Conservation (phyloP, 441 rosid genomes). For the Aleurites moluccanus region DNA sequence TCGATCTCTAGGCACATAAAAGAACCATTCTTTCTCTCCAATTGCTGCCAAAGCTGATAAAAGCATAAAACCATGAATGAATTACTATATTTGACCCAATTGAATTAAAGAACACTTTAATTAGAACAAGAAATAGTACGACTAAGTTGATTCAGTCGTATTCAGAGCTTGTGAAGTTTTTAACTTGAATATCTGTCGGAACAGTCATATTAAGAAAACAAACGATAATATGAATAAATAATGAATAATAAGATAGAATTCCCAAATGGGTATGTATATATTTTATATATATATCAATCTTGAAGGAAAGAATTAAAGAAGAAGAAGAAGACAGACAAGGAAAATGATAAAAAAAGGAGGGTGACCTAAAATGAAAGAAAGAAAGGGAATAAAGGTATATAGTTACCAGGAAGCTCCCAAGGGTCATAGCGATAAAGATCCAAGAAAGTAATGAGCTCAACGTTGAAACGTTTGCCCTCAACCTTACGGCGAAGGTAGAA, state of each 20-base stretch:
- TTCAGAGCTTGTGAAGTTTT: no score
- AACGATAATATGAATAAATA: background rate
- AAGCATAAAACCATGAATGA: no score
- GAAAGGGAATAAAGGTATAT: conserved; percentile 18
- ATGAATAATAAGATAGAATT: background rate
- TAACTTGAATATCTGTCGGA: no score
- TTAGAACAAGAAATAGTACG: background rate
- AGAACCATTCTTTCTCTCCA: conserved; percentile 99
- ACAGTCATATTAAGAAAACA: no score
- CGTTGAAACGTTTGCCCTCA: conserved; percentile 98
- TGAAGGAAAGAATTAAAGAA: background rate
- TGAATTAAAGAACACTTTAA: background rate
- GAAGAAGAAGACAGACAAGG: background rate
- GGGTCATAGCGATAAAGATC: conserved; percentile 99
- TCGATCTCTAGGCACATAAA: conserved; percentile 93
- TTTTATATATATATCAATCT: background rate
- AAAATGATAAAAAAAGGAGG: background rate
- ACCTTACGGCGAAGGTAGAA: conserved; percentile 99
- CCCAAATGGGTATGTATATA: background rate
- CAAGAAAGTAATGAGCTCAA: conserved; percentile 95
- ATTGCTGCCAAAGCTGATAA: conserved; percentile 80
- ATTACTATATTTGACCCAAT: no score
- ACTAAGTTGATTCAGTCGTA: no score
- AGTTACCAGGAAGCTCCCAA: conserved; percentile 97
- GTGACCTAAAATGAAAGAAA: background rate